Percentiles rank a stretch among this genome's conserved stretches.
phyloP scores from a whole-genome alignment of 2,329 filamentous ascomycete species.

The Orbilia blumenaviensis region DNA sequence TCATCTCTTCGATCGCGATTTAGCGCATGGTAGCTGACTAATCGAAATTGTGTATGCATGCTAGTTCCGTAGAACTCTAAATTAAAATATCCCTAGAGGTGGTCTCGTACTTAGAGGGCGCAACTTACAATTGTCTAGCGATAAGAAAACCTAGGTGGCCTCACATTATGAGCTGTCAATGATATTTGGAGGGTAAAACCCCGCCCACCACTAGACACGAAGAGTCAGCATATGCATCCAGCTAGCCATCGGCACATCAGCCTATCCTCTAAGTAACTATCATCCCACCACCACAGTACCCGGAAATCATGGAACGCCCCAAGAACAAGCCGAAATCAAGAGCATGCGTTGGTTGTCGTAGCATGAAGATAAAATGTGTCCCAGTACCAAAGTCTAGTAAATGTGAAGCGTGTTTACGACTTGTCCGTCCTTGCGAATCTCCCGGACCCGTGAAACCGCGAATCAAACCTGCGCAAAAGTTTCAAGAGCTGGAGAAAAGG shows the following conservation, averaged over 20 bases:
- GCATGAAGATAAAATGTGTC: conserved; percentile 29
- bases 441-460: conserved; percentile 17
- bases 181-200: too few relatives aligned
- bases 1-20: not conserved
- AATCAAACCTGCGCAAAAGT: conserved; percentile 10
- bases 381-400: conserved; percentile 17
- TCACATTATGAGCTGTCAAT: too few relatives aligned
- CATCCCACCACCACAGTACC: not conserved
- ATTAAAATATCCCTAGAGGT: too few relatives aligned
- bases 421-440: conserved; percentile 1
- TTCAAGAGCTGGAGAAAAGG: conserved; percentile 15
- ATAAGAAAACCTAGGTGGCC: too few relatives aligned
- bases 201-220: too few relatives aligned
- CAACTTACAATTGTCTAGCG: too few relatives aligned
- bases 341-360: conserved; percentile 13
- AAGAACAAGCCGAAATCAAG: conserved; percentile 5
- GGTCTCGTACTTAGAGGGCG: too few relatives aligned
- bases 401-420: conserved; percentile 16
- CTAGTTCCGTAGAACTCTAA: too few relatives aligned
- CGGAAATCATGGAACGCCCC: conserved; percentile 1
- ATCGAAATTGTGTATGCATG: too few relatives aligned
- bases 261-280: too few relatives aligned
- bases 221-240: too few relatives aligned
- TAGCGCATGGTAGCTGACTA: not conserved
- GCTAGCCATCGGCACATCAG: too few relatives aligned